A percentile compares a stretch with the other conserved stretches of the same genome.
phyloP scores from a whole-genome alignment of 2,329 filamentous ascomycete species.

The Setomelanomma holmii region DNA sequence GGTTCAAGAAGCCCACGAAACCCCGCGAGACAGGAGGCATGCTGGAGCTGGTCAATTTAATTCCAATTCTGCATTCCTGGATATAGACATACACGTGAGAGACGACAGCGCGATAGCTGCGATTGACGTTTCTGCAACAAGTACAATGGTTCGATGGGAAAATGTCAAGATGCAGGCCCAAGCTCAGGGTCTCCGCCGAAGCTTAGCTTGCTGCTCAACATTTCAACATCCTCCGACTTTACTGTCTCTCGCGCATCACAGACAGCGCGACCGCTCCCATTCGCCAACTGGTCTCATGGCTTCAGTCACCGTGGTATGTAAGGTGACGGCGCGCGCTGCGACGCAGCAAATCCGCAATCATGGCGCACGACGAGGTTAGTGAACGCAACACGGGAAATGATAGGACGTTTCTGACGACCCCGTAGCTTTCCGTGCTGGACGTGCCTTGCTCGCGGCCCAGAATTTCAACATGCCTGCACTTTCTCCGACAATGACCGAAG shows the following conservation, averaged over 20 bases:
- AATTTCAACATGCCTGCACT: slow-evolving; percentile 92
- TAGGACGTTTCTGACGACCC: slow-evolving; percentile 25
- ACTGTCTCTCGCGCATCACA: slow-evolving; percentile 17
- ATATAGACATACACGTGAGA: background rate
- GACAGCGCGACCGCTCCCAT: slow-evolving; percentile 18
- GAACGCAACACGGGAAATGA: slow-evolving; percentile 11
- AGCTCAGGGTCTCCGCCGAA: slow-evolving; percentile 25
- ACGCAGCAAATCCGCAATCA: slow-evolving; percentile 60
- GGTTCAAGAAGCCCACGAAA: slow-evolving; percentile 34
- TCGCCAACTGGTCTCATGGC: slow-evolving; percentile 61
- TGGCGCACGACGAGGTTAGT: slow-evolving; percentile 66
- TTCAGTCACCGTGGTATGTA: slow-evolving; percentile 69
- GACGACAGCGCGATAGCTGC: background rate
- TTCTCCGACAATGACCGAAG: slow-evolving; percentile 93
- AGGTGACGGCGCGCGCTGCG: slow-evolving; percentile 67
- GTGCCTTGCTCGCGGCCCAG: slow-evolving; percentile 73
- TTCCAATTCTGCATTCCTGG: no score
- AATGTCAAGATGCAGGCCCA: slow-evolving; percentile 26
- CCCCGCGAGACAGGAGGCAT: slow-evolving; percentile 44
- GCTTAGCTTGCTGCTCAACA: slow-evolving; percentile 42
- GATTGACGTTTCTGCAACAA: background rate
- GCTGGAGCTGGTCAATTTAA: no score
- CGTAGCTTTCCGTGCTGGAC: slow-evolving; percentile 69
- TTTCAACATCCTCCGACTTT: slow-evolving; percentile 34
- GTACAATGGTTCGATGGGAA: slow-evolving; percentile 9